Percentiles rank a stretch among this genome's conserved stretches.
Conservation (phyloP, 2,329 filamentous ascomycete genomes). For the Aaosphaeria arxii region DNA sequence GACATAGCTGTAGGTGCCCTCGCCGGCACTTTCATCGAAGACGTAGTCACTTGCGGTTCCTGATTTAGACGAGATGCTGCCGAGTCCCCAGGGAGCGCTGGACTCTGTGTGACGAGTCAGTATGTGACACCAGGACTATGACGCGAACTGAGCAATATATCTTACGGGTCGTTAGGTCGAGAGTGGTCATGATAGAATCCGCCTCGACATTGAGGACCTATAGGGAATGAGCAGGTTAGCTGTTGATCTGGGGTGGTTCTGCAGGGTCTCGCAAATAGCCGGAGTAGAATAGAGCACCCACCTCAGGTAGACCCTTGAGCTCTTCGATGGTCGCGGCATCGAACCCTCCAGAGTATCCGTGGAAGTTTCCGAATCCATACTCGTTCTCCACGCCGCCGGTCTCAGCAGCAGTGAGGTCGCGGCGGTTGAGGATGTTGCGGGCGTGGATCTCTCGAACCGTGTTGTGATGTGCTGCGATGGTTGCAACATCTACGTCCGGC, state of each 20-base stretch:
- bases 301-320: slow-evolving; percentile 25
- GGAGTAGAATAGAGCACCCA: slow-evolving; percentile 3
- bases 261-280: background rate
- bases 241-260: background rate
- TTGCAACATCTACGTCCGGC: slow-evolving; percentile 25
- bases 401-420: slow-evolving; percentile 8
- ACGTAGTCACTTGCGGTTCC: slow-evolving; percentile 17
- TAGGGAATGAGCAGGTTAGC: slow-evolving; percentile 1
- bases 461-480: slow-evolving; percentile 21
- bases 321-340: slow-evolving; percentile 28
- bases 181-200: slow-evolving; percentile 25
- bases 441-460: slow-evolving; percentile 27
- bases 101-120: slow-evolving; percentile 10
- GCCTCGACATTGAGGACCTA: slow-evolving; percentile 24
- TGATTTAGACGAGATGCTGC: slow-evolving; percentile 23
- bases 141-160: background rate
- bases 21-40: slow-evolving; percentile 23
- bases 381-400: slow-evolving; percentile 24
- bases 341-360: slow-evolving; percentile 30
- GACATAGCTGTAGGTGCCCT: slow-evolving; percentile 46
- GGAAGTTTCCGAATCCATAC: slow-evolving; percentile 26
- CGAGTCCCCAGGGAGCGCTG: slow-evolving; percentile 26
- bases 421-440: slow-evolving; percentile 19
- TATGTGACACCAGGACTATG: background rate
- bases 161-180: slow-evolving; percentile 17